These are phyloP conservation scores for Adansonia gregorii DNA, from an alignment of 441 rosid species.

Conservation along the genomic window DNA sequence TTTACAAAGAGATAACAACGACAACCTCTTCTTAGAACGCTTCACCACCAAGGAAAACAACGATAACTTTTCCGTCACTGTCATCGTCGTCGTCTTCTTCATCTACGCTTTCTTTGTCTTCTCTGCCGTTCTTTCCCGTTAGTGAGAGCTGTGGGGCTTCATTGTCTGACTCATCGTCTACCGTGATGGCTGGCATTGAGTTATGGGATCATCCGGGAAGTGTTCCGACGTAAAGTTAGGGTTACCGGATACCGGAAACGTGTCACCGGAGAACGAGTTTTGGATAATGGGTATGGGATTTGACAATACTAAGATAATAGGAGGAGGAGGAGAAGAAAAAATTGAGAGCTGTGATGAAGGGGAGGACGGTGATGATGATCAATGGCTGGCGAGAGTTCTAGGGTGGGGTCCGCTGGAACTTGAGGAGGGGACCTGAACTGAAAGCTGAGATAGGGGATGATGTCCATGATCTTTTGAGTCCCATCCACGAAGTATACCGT, in stretches of 20 bases:
- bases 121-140: neutral
- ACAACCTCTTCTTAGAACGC: slow-evolving; percentile 15
- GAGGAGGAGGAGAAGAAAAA: neutral
- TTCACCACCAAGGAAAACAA: slow-evolving; percentile 4
- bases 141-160: slow-evolving; percentile 48
- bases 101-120: neutral
- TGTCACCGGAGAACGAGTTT: slow-evolving; percentile 10
- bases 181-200: slow-evolving; percentile 47
- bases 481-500: neutral
- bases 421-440: slow-evolving; percentile 33
- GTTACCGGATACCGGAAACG: neutral
- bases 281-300: neutral
- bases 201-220: slow-evolving; percentile 15
- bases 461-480: neutral
- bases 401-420: slow-evolving; percentile 36
- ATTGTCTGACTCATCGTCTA: slow-evolving; percentile 36
- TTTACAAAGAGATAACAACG: slow-evolving; percentile 43
- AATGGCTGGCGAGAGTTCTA: slow-evolving; percentile 44
- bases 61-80: neutral
- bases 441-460: slow-evolving; percentile 1
- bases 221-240: neutral
- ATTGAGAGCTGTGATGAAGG: slow-evolving; percentile 32
- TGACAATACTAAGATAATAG: neutral
- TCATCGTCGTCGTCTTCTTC: neutral
- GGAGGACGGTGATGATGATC: slow-evolving; percentile 39